These are phyloP conservation scores for Ganoderma resinaceum DNA, from an alignment of 1,284 basidiomycete species.

Conservation along the genomic window DNA sequence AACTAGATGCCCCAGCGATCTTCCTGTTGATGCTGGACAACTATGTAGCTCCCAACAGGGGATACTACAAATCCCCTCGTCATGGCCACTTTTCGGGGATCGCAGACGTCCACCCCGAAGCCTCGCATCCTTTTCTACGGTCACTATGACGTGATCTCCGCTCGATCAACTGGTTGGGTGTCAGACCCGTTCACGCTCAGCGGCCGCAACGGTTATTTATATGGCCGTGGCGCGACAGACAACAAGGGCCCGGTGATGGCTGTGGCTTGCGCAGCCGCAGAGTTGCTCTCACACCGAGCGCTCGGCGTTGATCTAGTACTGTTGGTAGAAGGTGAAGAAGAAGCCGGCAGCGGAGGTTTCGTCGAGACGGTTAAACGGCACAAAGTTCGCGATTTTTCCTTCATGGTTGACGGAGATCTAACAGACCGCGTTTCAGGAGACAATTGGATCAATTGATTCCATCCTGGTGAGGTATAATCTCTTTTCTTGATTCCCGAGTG, in stretches of 20 bases:
- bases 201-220: conserved; percentile 91
- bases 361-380: conserved; percentile 75
- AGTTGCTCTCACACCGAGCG: conserved; percentile 74
- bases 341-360: conserved; percentile 90
- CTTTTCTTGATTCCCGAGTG: neutral
- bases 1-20: neutral
- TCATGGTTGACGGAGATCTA: neutral
- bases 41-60: conserved; percentile 63
- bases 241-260: conserved; percentile 96
- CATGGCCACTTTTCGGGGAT: conserved; percentile 83
- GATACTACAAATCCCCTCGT: conserved; percentile 83
- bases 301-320: conserved; percentile 91
- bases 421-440: conserved; percentile 51
- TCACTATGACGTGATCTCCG: conserved; percentile 93
- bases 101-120: conserved; percentile 59
- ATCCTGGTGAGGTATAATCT: conserved; percentile 79
- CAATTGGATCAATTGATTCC: conserved; percentile 86
- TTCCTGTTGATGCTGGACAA: neutral
- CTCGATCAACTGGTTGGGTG: conserved; percentile 79
- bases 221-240: conserved; percentile 92
- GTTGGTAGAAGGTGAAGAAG: conserved; percentile 96
- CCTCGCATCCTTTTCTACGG: conserved; percentile 90
- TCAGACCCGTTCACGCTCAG: conserved; percentile 86
- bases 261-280: conserved; percentile 87
- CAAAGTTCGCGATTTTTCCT: conserved; percentile 59